Evolutionary conservation across 768 basidiomycete genomes (phyloP).

Genomic region (Candolleomyces aberdarensis): DNA sequence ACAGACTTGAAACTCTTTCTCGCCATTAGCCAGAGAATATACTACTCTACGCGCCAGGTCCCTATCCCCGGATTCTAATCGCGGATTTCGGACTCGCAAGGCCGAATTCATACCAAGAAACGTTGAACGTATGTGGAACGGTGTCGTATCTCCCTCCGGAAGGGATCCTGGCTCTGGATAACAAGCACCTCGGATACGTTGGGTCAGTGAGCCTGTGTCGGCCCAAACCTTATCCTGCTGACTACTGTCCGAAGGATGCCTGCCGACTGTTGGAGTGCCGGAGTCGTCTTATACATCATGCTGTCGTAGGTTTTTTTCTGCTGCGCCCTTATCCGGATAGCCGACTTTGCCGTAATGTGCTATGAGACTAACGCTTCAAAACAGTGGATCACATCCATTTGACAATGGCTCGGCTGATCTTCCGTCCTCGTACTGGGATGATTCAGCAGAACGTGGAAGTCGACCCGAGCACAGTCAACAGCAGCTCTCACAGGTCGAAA

Average conservation of each 20-base stretch:
- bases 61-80: conserved; percentile 80
- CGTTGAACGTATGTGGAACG: conserved; percentile 85
- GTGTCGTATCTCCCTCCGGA: conserved; percentile 85
- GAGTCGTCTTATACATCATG: conserved; percentile 81
- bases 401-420: conserved; percentile 45
- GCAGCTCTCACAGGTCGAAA: not conserved
- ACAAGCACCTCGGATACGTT: conserved; percentile 66
- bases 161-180: conserved; percentile 75
- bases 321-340: too few species aligned
- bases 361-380: too few species aligned
- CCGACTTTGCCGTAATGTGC: too few species aligned
- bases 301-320: conserved; percentile 55
- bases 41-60: conserved; percentile 71
- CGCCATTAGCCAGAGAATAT: conserved; percentile 75
- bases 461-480: not conserved
- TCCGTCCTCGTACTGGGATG: conserved; percentile 33
- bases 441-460: not conserved
- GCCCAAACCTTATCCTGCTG: not conserved
- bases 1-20: not conserved
- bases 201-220: conserved; percentile 31
- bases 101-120: conserved; percentile 74
- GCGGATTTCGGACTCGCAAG: conserved; percentile 88
- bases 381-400: conserved; percentile 75
- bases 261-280: conserved; percentile 89
- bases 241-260: conserved; percentile 55